These are phyloP conservation scores for Theileria luwenshuni DNA, from an alignment of 169 alveolate genomes.

Conservation along the genomic window DNA sequence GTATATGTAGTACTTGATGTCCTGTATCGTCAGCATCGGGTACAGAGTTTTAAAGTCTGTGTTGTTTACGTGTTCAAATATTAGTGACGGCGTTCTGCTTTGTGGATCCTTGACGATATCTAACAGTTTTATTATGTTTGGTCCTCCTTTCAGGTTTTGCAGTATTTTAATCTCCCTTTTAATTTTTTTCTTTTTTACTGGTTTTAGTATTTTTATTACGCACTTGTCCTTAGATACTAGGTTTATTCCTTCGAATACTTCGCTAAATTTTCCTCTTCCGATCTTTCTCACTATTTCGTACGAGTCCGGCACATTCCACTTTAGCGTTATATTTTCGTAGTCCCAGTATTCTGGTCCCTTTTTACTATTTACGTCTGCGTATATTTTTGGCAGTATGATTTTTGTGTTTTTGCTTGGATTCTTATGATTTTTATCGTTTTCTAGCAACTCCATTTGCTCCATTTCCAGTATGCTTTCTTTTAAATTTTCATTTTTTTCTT, in stretches of 20 bases:
- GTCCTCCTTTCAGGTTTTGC: constrained; percentile 93
- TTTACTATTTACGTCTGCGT: constrained; percentile 85
- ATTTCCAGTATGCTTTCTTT: not conserved
- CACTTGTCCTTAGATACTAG: constrained; percentile 78
- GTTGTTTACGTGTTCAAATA: constrained; percentile 88
- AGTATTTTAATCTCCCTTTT: constrained; percentile 96
- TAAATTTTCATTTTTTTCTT: not conserved
- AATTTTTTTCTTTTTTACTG: constrained; percentile 96
- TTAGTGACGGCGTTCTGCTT: constrained; percentile 92
- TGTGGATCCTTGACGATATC: constrained; percentile 97
- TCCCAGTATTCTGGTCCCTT: constrained; percentile 89
- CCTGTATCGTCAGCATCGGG: constrained; percentile 92
- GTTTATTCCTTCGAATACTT: constrained; percentile 94
- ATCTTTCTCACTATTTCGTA: constrained; percentile 93
- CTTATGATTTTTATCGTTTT: constrained; percentile 31
- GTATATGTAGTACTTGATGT: constrained; percentile 93
- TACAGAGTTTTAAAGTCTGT: constrained; percentile 90
- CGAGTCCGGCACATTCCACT: constrained; percentile 90
- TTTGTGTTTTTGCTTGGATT: constrained; percentile 49
- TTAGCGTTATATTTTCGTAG: constrained; percentile 86
- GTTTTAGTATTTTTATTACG: constrained; percentile 94
- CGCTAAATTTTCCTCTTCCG: constrained; percentile 99
- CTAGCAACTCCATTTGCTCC: constrained; percentile 26
- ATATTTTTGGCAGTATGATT: constrained; percentile 70
- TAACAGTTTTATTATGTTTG: constrained; percentile 89